phyloP scores from a whole-genome alignment of 2,329 filamentous ascomycete genomes.

The Cucurbitaria berberidis region DNA sequence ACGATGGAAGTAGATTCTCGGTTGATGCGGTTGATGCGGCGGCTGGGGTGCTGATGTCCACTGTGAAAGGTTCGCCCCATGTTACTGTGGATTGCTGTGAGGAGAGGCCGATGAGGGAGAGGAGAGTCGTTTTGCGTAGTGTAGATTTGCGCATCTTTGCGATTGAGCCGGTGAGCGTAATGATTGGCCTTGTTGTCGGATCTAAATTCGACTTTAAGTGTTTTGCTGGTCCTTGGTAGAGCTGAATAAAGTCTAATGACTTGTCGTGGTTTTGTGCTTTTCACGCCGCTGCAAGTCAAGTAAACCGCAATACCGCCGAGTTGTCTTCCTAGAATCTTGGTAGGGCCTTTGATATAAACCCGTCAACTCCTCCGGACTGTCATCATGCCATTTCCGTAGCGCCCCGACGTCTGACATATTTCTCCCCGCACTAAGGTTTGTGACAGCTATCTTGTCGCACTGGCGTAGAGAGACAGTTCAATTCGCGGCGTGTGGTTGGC shows the following conservation, averaged over 20 bases:
- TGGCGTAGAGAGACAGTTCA: not conserved
- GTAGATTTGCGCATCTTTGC: conserved; percentile 18
- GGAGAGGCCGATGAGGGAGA: conserved; percentile 19
- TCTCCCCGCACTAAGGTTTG: not conserved
- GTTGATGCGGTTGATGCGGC: conserved; percentile 2
- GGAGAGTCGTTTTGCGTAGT: conserved; percentile 10
- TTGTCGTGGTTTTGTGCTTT: not conserved
- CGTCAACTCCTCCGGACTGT: not conserved
- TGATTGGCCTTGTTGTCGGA: too few species aligned
- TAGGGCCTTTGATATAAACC: not conserved
- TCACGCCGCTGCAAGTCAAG: not conserved
- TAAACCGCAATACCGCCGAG: not conserved
- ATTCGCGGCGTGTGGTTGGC: not conserved
- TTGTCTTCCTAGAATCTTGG: not conserved
- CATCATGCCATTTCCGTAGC: not conserved
- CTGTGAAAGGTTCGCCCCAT: conserved; percentile 23
- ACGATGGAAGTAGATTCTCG: conserved; percentile 5
- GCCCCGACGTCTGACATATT: not conserved
- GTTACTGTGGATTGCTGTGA: conserved; percentile 16
- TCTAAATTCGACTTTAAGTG: not conserved
- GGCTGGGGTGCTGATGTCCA: conserved; percentile 5
- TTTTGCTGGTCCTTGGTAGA: not conserved
- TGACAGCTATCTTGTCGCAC: not conserved
- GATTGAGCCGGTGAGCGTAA: not conserved
- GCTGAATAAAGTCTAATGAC: not conserved